Percentiles rank a stretch among this genome's conserved stretches.
phyloP scores from a whole-genome alignment of 1,139 yeast species.

The Kurtzmaniella natalensis region DNA sequence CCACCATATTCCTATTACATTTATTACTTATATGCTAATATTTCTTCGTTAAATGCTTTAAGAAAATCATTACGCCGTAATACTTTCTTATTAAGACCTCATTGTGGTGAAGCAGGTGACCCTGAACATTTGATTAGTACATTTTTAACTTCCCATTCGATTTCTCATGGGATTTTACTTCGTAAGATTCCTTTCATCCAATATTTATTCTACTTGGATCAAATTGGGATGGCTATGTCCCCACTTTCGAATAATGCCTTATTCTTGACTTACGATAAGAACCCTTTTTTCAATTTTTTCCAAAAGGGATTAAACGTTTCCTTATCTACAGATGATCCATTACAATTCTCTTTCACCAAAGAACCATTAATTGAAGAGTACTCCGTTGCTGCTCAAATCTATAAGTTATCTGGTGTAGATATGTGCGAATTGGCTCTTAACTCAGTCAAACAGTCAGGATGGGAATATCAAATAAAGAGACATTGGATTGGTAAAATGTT shows the following conservation, averaged over 20 bases:
- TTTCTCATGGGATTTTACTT: conserved; percentile 89
- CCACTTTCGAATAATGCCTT: conserved; percentile 95
- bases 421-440: conserved; percentile 91
- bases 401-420: conserved; percentile 88
- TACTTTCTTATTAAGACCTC: conserved; percentile 92
- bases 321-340: conserved; percentile 65
- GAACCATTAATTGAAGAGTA: conserved; percentile 98
- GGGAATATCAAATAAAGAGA: conserved; percentile 75
- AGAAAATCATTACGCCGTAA: conserved; percentile 71
- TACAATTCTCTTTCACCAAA: conserved; percentile 92
- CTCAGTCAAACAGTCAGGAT: conserved; percentile 89
- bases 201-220: conserved; percentile 87
- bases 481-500: conserved; percentile 90
- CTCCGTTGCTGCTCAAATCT: conserved; percentile 96
- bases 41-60: conserved; percentile 81
- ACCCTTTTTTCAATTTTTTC: conserved; percentile 83
- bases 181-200: conserved; percentile 94
- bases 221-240: conserved; percentile 98
- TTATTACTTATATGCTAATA: conserved; percentile 81
- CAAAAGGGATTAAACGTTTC: conserved; percentile 92
- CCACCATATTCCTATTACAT: conserved; percentile 98
- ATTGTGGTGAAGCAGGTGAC: conserved; percentile 99
- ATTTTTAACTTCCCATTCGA: conserved; percentile 83
- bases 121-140: conserved; percentile 95
- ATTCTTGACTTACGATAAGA: conserved; percentile 93